These are phyloP conservation scores for Oidiodendron maius DNA, from an alignment of 495 filamentous ascomycete species.

Conservation along the genomic window DNA sequence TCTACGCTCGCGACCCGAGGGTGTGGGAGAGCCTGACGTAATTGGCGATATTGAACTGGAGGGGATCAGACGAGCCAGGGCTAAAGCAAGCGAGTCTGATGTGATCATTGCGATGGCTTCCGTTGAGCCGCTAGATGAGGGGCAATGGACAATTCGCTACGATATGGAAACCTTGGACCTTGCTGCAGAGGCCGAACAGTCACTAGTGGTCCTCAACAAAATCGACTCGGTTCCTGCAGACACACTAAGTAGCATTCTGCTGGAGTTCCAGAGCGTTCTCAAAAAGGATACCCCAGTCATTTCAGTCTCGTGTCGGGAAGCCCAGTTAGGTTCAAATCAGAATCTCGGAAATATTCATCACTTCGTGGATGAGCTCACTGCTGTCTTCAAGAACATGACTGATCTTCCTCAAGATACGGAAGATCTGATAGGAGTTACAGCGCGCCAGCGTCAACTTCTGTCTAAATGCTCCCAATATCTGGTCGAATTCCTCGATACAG, in stretches of 20 bases:
- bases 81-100: conserved; percentile 76
- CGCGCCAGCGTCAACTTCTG: conserved; percentile 80
- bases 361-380: conserved; percentile 61
- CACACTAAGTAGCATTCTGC: background rate
- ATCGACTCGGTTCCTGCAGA: conserved; percentile 48
- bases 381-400: conserved; percentile 70
- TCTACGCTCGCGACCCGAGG: conserved; percentile 42
- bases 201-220: conserved; percentile 79
- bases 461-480: conserved; percentile 63
- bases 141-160: conserved; percentile 34
- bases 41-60: conserved; percentile 81
- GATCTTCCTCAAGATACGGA: conserved; percentile 52
- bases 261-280: conserved; percentile 12
- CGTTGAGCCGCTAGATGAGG: conserved; percentile 42
- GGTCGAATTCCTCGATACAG: conserved; percentile 57
- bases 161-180: conserved; percentile 41
- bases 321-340: conserved; percentile 15
- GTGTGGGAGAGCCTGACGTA: conserved; percentile 2
- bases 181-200: conserved; percentile 47
- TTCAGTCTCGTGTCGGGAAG: conserved; percentile 47
- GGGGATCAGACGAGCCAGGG: conserved; percentile 81
- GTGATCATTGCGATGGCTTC: conserved; percentile 78
- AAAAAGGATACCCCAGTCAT: conserved; percentile 41
- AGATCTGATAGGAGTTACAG: conserved; percentile 84
- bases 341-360: conserved; percentile 56